phyloP scores from a whole-genome alignment of 106 monocot genomes.

The Dioscorea zingiberensis region DNA sequence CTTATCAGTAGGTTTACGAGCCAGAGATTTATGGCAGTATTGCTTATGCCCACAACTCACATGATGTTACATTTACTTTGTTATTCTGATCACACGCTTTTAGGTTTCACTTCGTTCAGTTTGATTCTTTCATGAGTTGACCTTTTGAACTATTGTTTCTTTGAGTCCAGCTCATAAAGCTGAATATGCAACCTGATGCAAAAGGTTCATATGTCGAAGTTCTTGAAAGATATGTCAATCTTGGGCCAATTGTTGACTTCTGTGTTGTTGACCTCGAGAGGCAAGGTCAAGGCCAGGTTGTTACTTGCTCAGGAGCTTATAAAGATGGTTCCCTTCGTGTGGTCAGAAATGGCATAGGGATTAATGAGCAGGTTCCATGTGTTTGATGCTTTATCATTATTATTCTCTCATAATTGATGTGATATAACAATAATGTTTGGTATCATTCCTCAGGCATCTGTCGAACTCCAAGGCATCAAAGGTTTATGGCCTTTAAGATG shows the following conservation, averaged over 20 bases:
- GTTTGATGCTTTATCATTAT: slow-evolving; percentile 1
- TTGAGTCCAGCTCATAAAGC: slow-evolving; percentile 69
- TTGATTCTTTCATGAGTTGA: neutral
- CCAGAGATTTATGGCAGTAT: too few species aligned
- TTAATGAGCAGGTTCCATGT: slow-evolving; percentile 83
- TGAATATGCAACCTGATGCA: slow-evolving; percentile 93
- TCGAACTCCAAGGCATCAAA: slow-evolving; percentile 97
- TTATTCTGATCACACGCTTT: too few species aligned
- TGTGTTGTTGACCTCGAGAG: slow-evolving; percentile 99
- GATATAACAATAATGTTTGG: neutral
- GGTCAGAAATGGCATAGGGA: slow-evolving; percentile 96
- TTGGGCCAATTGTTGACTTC: slow-evolving; percentile 96
- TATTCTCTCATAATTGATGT: neutral
- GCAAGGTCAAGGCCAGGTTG: slow-evolving; percentile 98
- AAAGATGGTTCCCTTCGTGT: slow-evolving; percentile 96
- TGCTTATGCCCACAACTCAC: too few species aligned
- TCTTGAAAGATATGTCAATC: slow-evolving; percentile 92
- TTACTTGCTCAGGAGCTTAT: slow-evolving; percentile 96
- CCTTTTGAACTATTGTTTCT: neutral
- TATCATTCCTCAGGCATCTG: slow-evolving; percentile 56
- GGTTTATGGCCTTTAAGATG: slow-evolving; percentile 90
- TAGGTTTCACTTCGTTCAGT: too few species aligned
- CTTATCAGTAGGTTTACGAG: too few species aligned
- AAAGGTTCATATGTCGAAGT: slow-evolving; percentile 97
- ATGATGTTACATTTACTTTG: too few species aligned